phyloP scores from a whole-genome alignment of 2,329 filamentous ascomycete species.

The Trichoderma lentiforme region DNA sequence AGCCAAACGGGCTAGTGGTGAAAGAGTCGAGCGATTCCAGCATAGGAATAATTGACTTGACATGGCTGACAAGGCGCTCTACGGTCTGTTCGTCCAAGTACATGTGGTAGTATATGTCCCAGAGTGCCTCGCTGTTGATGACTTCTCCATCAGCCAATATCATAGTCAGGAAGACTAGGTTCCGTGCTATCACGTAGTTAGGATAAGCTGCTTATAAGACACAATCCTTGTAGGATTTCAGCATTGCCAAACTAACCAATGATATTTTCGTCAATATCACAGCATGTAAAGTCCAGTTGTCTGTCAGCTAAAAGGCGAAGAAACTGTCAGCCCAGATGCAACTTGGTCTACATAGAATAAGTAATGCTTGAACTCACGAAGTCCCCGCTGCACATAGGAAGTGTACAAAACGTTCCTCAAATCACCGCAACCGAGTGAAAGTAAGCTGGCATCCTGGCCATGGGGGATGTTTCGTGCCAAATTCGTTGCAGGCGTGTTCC shows the following conservation, averaged over 20 bases:
- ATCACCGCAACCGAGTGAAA: conserved; percentile 57
- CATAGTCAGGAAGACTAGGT: conserved; percentile 51
- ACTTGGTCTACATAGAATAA: neutral
- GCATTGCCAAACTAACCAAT: conserved; percentile 39
- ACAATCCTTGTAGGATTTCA: neutral
- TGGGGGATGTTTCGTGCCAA: conserved; percentile 47
- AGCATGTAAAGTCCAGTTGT: conserved; percentile 54
- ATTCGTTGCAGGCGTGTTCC: conserved; percentile 52
- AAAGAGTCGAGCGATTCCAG: conserved; percentile 42
- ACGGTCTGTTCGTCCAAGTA: conserved; percentile 40
- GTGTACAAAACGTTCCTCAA: conserved; percentile 56
- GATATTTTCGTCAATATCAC: conserved; percentile 49
- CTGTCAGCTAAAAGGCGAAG: conserved; percentile 30
- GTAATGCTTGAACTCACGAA: conserved; percentile 32
- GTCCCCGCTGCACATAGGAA: conserved; percentile 38
- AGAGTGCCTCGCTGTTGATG: conserved; percentile 34
- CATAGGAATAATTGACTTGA: conserved; percentile 39
- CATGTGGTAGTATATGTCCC: conserved; percentile 56
- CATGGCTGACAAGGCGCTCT: conserved; percentile 39
- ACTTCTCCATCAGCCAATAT: conserved; percentile 41
- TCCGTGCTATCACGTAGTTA: conserved; percentile 45
- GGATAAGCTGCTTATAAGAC: neutral
- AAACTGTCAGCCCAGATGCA: neutral
- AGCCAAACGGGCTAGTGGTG: conserved; percentile 44
- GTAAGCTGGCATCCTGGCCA: conserved; percentile 46